Conservation (phyloP, 2,329 filamentous ascomycete genomes). For the Triangularia setosa region DNA sequence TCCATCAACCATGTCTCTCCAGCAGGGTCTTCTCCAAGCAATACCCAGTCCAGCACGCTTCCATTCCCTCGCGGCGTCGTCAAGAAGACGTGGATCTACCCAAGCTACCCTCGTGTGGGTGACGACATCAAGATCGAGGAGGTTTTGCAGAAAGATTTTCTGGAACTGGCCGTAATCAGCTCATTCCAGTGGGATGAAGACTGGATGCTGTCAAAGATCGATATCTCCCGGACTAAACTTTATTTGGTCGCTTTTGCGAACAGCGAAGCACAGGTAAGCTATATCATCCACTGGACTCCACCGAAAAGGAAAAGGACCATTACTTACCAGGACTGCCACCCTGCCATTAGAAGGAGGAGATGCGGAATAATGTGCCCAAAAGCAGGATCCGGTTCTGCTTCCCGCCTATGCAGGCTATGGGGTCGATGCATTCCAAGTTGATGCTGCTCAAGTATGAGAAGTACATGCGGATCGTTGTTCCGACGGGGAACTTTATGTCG, state of each 20-base stretch:
- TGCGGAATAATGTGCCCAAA: conserved; percentile 46
- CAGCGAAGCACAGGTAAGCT: conserved; percentile 48
- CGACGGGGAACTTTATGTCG: conserved; percentile 78
- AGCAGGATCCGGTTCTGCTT: conserved; percentile 68
- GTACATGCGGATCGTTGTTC: conserved; percentile 76
- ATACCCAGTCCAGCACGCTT: conserved; percentile 20
- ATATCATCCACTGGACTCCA: background rate
- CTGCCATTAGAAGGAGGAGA: conserved; percentile 43
- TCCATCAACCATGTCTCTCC: background rate
- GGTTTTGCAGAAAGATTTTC: conserved; percentile 66
- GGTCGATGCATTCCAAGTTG: conserved; percentile 90
- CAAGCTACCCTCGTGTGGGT: conserved; percentile 52
- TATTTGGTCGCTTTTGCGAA: conserved; percentile 55
- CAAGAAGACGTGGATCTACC: conserved; percentile 72
- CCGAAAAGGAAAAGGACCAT: background rate
- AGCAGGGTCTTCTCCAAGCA: background rate
- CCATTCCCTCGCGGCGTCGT: conserved; percentile 59
- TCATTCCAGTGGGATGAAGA: conserved; percentile 82
- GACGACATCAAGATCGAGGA: conserved; percentile 88
- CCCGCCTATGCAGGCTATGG: conserved; percentile 70
- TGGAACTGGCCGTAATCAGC: conserved; percentile 77
- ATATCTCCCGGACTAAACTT: conserved; percentile 57
- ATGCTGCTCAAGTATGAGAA: conserved; percentile 77
- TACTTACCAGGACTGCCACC: background rate
- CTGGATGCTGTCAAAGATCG: conserved; percentile 72